Evolutionary conservation across 1,284 basidiomycete species (phyloP).

Genomic region (Ustilago sp.): DNA sequence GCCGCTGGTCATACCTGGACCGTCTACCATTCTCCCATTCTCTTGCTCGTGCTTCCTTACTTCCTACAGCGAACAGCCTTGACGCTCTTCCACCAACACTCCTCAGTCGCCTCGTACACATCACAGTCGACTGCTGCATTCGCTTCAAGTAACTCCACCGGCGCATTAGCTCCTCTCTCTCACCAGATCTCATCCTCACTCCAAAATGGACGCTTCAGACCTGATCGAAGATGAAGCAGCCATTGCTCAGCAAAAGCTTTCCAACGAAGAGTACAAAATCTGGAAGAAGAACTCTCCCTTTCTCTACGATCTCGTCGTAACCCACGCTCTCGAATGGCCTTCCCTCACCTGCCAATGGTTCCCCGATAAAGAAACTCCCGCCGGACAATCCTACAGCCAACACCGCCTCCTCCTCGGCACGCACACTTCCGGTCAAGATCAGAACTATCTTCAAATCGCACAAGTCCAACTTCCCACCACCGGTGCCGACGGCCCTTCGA

Average conservation of each 20-base stretch:
- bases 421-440: conserved; percentile 93
- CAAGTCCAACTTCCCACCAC: conserved; percentile 85
- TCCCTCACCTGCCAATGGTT: conserved; percentile 99
- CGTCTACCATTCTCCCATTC: not conserved
- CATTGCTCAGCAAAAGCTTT: conserved; percentile 62
- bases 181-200: not conserved
- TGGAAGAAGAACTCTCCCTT: conserved; percentile 74
- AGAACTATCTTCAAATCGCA: conserved; percentile 96
- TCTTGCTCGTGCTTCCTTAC: too few relatives aligned
- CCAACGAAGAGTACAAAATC: conserved; percentile 68
- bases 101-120: not conserved
- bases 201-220: conserved; percentile 53
- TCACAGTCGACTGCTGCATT: not conserved
- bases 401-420: conserved; percentile 96
- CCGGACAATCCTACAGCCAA: conserved; percentile 88
- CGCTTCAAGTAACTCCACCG: too few relatives aligned
- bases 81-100: not conserved
- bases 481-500: conserved; percentile 46
- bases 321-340: conserved; percentile 98
- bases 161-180: not conserved
- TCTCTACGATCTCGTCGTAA: conserved; percentile 96
- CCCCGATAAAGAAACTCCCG: conserved; percentile 87
- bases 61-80: too few relatives aligned
- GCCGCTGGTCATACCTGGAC: not conserved
- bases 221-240: conserved; percentile 62